Evolutionary conservation across 768 basidiomycete species (phyloP).

Genomic region (Boletus pseudopeckii): DNA sequence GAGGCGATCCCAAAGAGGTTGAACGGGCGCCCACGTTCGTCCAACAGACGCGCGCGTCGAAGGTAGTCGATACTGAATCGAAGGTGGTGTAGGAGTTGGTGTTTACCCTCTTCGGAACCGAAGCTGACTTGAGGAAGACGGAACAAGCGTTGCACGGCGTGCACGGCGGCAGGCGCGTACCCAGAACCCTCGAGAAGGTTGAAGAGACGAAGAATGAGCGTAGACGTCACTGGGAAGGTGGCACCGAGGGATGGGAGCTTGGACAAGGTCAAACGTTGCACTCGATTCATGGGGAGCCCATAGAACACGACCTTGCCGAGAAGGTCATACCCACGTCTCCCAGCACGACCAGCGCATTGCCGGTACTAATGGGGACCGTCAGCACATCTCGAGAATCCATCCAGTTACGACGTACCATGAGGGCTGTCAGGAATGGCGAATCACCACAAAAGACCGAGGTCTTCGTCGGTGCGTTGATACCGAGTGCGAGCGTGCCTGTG

Average conservation of each 20-base stretch:
- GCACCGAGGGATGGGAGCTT: constrained; percentile 59
- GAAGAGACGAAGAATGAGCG: constrained; percentile 60
- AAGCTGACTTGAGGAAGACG: constrained; percentile 58
- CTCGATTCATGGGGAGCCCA: constrained; percentile 59
- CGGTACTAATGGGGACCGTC: constrained; percentile 46
- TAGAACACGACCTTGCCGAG: constrained; percentile 73
- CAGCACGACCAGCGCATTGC: constrained; percentile 72
- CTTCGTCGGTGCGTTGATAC: constrained; percentile 72
- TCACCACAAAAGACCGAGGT: constrained; percentile 64
- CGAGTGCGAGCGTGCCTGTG: constrained; percentile 65
- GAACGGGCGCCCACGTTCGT: constrained; percentile 51
- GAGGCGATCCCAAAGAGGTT: constrained; percentile 53
- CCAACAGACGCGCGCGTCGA: constrained; percentile 52
- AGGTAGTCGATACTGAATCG: constrained; percentile 73
- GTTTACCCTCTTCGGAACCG: constrained; percentile 48
- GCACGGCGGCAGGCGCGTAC: constrained; percentile 44
- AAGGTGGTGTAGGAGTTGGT: constrained; percentile 61
- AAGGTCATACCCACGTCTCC: constrained; percentile 67
- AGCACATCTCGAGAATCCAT: neutral
- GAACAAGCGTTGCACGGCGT: constrained; percentile 51
- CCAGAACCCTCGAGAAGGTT: constrained; percentile 63
- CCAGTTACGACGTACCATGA: constrained; percentile 43
- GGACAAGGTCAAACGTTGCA: constrained; percentile 62
- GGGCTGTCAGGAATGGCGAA: constrained; percentile 56
- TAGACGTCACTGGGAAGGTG: constrained; percentile 65